phyloP scores from a whole-genome alignment of 495 filamentous ascomycete species.

The Penicillium taxi region DNA sequence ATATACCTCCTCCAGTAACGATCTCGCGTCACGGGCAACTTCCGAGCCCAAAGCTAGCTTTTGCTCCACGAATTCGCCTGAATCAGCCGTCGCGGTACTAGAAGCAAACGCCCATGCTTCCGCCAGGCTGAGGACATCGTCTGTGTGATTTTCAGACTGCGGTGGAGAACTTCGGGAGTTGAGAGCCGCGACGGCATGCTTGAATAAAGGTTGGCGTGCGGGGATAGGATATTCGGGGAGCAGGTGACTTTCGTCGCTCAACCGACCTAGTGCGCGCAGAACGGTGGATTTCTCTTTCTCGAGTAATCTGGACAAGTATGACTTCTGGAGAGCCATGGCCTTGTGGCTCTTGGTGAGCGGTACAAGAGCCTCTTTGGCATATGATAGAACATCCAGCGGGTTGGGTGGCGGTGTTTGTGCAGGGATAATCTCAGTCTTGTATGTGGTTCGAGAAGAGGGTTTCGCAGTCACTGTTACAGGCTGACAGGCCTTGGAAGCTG shows the following conservation, averaged over 20 bases:
- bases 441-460: constrained; percentile 21
- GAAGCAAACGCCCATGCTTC: constrained; percentile 46
- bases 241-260: constrained; percentile 63
- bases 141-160: constrained; percentile 14
- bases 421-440: constrained; percentile 9
- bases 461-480: constrained; percentile 22
- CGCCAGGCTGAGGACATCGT: constrained; percentile 30
- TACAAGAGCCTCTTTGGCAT: constrained; percentile 47
- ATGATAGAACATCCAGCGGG: constrained; percentile 39
- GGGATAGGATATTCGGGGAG: constrained; percentile 54
- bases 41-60: constrained; percentile 28
- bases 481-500: constrained; percentile 30
- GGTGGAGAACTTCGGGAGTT: constrained; percentile 15
- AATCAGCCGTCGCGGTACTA: constrained; percentile 27
- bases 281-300: constrained; percentile 52
- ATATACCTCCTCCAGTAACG: constrained; percentile 28
- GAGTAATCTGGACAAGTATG: constrained; percentile 50
- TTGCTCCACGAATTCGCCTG: constrained; percentile 32
- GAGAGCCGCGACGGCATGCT: constrained; percentile 30
- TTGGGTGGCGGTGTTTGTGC: constrained; percentile 14
- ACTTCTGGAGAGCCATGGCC: constrained; percentile 54
- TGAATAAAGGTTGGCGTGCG: constrained; percentile 37
- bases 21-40: constrained; percentile 23
- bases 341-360: constrained; percentile 56
- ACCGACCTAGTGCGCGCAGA: constrained; percentile 47